Evolutionary conservation across 2,329 filamentous ascomycete genomes (phyloP).

Genomic region (Arachnomyces sp.): DNA sequence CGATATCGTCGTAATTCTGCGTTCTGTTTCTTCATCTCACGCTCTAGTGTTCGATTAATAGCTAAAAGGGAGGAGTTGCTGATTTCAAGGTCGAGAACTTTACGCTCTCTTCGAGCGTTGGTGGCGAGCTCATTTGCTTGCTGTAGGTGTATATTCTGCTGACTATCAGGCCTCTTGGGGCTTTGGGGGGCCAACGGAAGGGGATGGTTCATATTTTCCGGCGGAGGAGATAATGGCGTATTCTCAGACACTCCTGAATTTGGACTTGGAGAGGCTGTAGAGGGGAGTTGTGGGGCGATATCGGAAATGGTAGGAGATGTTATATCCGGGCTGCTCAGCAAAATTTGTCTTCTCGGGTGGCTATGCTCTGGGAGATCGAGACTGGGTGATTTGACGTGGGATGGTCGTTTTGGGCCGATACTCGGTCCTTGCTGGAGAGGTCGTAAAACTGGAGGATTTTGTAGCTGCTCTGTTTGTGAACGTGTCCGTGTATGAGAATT

Average conservation of each 20-base stretch:
- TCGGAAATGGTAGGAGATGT: conserved; percentile 22
- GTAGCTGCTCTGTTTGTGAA: too few relatives aligned
- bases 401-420: background rate
- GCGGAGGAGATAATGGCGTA: too few relatives aligned
- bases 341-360: conserved; percentile 16
- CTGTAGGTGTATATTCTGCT: conserved; percentile 39
- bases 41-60: conserved; percentile 88
- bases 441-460: too few relatives aligned
- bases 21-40: conserved; percentile 84
- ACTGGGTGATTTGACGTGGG: conserved; percentile 14
- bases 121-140: conserved; percentile 68
- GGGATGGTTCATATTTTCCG: conserved; percentile 30
- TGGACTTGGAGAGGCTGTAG: conserved; percentile 23
- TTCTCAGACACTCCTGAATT: too few relatives aligned
- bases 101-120: conserved; percentile 85
- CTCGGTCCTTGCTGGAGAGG: too few relatives aligned
- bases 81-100: conserved; percentile 93
- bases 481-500: too few relatives aligned
- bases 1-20: conserved; percentile 78
- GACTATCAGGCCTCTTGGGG: conserved; percentile 35
- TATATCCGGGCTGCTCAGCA: conserved; percentile 24
- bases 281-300: conserved; percentile 19
- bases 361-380: conserved; percentile 13
- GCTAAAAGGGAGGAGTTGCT: conserved; percentile 91
- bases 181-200: conserved; percentile 54